A percentile compares a stretch with the other conserved stretches of the same genome.
phyloP scores from a whole-genome alignment of 1,139 yeast species.

The Yamadazyma atmosphaerica region DNA sequence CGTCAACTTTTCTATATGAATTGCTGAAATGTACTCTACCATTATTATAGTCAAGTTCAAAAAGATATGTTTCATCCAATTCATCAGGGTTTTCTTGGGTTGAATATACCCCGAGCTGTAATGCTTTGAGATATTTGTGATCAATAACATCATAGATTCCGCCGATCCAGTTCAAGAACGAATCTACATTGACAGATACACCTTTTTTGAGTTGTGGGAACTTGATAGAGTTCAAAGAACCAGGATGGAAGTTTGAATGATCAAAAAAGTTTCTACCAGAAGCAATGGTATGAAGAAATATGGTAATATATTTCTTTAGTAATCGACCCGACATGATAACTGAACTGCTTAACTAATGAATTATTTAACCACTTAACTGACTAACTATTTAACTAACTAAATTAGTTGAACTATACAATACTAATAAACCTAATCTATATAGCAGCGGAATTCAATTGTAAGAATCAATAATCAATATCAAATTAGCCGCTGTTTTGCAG shows the following conservation, averaged over 20 bases:
- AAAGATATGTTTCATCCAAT: conserved; percentile 49
- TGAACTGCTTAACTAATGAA: too few relatives aligned
- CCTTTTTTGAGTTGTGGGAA: background rate
- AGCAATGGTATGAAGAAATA: conserved; percentile 7
- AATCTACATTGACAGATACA: background rate
- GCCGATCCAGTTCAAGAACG: conserved; percentile 41
- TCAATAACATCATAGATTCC: conserved; percentile 48
- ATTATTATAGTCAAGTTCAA: conserved; percentile 39
- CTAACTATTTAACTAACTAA: too few relatives aligned
- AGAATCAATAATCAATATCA: too few relatives aligned
- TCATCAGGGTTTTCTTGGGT: conserved; percentile 37
- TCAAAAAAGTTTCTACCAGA: conserved; percentile 5
- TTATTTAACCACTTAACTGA: too few relatives aligned
- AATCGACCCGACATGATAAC: too few relatives aligned
- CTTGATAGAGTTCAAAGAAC: too few relatives aligned
- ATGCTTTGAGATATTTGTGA: conserved; percentile 38
- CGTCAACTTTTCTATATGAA: too few relatives aligned
- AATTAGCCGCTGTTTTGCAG: conserved; percentile 1
- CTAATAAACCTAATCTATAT: too few relatives aligned
- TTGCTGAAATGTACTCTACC: background rate
- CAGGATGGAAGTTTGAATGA: background rate
- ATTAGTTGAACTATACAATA: too few relatives aligned
- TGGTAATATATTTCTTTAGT: too few relatives aligned
- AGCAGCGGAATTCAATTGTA: too few relatives aligned
- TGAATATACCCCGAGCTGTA: conserved; percentile 46